Conservation (phyloP, 2,329 filamentous ascomycete genomes). For the Claviceps capensis region DNA sequence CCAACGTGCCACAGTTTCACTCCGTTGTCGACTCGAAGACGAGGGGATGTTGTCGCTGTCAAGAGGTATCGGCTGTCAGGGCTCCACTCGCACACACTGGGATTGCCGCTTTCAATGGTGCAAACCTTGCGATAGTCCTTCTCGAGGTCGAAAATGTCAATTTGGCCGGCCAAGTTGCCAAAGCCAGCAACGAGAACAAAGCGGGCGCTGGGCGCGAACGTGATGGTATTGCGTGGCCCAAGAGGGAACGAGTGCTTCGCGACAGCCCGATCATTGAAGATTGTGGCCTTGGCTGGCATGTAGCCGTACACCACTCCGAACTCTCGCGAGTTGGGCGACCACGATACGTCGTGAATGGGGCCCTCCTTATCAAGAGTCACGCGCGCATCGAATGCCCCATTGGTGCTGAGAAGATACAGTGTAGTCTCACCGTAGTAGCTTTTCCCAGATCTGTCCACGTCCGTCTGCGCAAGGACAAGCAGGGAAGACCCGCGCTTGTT, state of each 20-base stretch:
- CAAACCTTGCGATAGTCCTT: constrained; percentile 87
- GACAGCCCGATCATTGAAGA: constrained; percentile 84
- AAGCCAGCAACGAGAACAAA: constrained; percentile 93
- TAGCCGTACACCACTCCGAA: constrained; percentile 96
- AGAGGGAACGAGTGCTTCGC: constrained; percentile 76
- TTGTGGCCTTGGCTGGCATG: constrained; percentile 98
- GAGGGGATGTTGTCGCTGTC: constrained; percentile 93
- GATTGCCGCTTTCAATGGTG: constrained; percentile 90
- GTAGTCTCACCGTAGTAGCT: constrained; percentile 99
- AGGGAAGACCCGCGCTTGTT: constrained; percentile 82
- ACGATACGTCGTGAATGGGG: constrained; percentile 94
- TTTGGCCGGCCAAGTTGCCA: constrained; percentile 91
- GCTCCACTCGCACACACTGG: constrained; percentile 94
- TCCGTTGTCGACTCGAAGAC: constrained; percentile 91
- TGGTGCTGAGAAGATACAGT: constrained; percentile 85
- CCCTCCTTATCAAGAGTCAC: constrained; percentile 92
- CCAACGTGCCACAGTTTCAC: constrained; percentile 89
- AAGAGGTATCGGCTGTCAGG: constrained; percentile 91
- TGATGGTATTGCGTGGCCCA: constrained; percentile 82
- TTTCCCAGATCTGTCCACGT: constrained; percentile 96
- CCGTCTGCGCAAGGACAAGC: constrained; percentile 91
- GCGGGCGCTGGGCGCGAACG: constrained; percentile 84
- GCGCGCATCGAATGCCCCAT: constrained; percentile 82
- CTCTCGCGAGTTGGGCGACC: constrained; percentile 95
- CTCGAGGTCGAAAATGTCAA: constrained; percentile 92